Evolutionary conservation across 116 monocot species (phyloP).

Genomic region (Posidonia oceanica): DNA sequence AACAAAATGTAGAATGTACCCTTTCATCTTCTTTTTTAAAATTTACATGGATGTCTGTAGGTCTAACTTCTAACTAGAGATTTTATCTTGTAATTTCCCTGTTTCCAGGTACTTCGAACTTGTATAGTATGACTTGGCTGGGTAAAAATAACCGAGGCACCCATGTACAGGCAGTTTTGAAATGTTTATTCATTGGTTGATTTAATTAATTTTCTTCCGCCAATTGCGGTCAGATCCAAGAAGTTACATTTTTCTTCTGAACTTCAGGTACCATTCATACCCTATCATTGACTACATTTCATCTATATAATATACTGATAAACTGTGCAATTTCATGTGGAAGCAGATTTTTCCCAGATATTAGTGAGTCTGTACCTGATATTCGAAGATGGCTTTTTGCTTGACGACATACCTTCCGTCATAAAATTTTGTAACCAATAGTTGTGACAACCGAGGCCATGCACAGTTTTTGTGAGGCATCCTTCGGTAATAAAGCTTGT

Average conservation of each 20-base stretch:
- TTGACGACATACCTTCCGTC: conserved; percentile 3
- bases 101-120: conserved; percentile 3
- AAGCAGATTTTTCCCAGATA: not conserved
- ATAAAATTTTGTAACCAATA: conserved; percentile 31
- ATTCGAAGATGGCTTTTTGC: not conserved
- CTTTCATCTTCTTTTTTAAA: too few relatives aligned
- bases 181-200: conserved; percentile 22
- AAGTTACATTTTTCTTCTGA: not conserved
- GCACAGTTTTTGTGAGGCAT: conserved; percentile 51
- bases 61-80: not conserved
- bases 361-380: not conserved
- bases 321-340: not conserved
- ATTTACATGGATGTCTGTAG: too few relatives aligned
- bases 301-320: too few relatives aligned
- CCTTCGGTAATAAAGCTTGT: conserved; percentile 26
- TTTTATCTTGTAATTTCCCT: not conserved
- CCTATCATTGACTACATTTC: not conserved
- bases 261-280: conserved; percentile 8
- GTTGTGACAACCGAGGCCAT: conserved; percentile 19
- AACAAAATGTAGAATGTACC: not conserved
- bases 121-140: not conserved
- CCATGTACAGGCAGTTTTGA: conserved; percentile 15
- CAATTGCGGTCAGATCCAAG: conserved; percentile 7
- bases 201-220: conserved; percentile 18
- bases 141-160: not conserved